These are phyloP conservation scores for Fallopia convolvulus DNA, from an alignment of 148 eudicot genomes.

Conservation along the genomic window DNA sequence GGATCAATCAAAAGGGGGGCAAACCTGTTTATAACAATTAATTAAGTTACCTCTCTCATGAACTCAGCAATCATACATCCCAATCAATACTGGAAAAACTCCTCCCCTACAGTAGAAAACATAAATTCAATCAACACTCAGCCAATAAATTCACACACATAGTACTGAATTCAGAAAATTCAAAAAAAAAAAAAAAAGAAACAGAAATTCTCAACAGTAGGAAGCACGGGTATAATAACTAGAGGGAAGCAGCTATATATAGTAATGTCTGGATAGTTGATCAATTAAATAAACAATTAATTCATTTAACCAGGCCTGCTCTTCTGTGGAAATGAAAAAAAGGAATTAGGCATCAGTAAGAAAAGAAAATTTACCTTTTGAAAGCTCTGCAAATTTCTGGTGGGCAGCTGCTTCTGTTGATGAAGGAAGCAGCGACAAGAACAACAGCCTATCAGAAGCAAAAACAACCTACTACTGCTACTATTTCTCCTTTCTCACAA, in stretches of 20 bases:
- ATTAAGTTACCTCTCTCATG: neutral
- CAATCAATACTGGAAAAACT: constrained; percentile 1
- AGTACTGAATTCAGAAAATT: neutral
- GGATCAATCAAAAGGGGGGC: neutral
- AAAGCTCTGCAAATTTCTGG: constrained; percentile 9
- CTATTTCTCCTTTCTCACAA: neutral
- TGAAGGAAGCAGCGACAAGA: constrained; percentile 12
- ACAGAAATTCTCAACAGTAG: neutral
- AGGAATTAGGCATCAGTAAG: neutral
- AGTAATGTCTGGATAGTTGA: constrained; percentile 7
- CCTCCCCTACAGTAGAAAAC: neutral
- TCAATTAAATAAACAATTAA: neutral
- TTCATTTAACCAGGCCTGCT: neutral
- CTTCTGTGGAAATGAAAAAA: neutral
- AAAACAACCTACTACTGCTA: constrained; percentile 3
- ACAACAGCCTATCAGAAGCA: constrained; percentile 9
- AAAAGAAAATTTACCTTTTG: constrained; percentile 3
- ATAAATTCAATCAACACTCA: constrained; percentile 7
- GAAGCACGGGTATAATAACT: neutral
- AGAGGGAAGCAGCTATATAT: constrained; percentile 9
- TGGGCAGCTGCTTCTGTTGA: neutral
- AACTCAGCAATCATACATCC: constrained; percentile 5
- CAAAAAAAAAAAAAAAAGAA: neutral
- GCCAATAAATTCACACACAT: neutral
- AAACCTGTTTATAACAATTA: neutral